Base-by-base conservation (phyloP, 2,329 filamentous ascomycete genomes). In the Cordyceps cicadae region DNA sequence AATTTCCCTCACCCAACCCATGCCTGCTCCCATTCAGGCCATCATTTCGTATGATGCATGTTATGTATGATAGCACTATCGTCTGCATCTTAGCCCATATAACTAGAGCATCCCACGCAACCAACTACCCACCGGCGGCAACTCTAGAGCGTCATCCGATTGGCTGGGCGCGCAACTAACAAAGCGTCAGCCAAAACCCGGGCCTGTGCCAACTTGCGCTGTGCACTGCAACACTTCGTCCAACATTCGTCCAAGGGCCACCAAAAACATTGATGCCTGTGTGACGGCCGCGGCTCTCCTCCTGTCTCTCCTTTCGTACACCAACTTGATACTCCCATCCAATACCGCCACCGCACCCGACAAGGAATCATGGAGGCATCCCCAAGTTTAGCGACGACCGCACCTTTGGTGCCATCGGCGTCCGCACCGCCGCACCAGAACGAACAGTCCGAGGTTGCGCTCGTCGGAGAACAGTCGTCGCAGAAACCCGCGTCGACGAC, bases 391-490 rank as follows among this genome's bases (percentile, higher is more conserved):
- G 49, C 46, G 57, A 21, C 49, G 24, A 41, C 41, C 19, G 29
- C 49, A 41, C 26, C 54, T 14, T 50, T 46, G 17, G 50, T 24
- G 17, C 48, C 29, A 34, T 52, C 56, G 34, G 56, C 59, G 24
- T n/a, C 58, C 24, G 62, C 49, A n/a, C 45, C 45, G 6, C 34
- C 8, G 32, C 43, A 11, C 4, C 19, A 51, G 54, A 19, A 64
- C 63, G 57, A 55, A 46, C 29, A 56, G 52, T 37, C 43, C n/a
- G 59, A 61, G 52, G 56, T 43, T 53, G 59, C 62, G 48, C 56
- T 60, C 43, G 41, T 17, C 39, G 41, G 37, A 15, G 60, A 66
- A 60, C 63, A 66, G 43, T 66, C 64, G 59, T 64, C 64, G 21
- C 57, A 53, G 14, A 34, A 46, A 19, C n/a, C 52, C 24, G n/a